Conservation (phyloP, 352 stramenopile genomes). For the Stramenopiles sp. region DNA sequence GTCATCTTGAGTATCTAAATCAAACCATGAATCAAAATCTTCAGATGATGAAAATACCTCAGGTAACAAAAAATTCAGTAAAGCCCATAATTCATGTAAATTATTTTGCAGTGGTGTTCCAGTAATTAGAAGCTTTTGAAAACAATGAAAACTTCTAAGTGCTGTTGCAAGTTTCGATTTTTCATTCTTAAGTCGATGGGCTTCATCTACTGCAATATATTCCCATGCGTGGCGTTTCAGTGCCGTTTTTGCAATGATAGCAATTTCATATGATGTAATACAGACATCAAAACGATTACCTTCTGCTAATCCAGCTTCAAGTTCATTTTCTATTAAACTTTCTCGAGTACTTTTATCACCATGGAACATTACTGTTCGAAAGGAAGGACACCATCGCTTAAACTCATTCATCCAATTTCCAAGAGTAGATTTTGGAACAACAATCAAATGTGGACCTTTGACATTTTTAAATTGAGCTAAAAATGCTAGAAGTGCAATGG, state of each 20-base stretch:
- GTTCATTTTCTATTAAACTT: constrained; percentile 39
- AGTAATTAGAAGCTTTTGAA: constrained; percentile 38
- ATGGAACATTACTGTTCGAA: constrained; percentile 88
- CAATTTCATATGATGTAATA: constrained; percentile 87
- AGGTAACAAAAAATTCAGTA: constrained; percentile 94
- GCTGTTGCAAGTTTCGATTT: constrained; percentile 46
- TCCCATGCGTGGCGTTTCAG: constrained; percentile 76
- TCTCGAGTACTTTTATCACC: constrained; percentile 63
- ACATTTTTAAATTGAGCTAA: constrained; percentile 40
- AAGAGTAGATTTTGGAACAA: constrained; percentile 90
- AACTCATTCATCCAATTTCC: constrained; percentile 94
- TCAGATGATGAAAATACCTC: constrained; percentile 80
- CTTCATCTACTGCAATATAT: constrained; percentile 91
- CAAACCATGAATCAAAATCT: constrained; percentile 97
- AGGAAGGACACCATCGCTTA: constrained; percentile 62
- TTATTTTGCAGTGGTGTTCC: constrained; percentile 84
- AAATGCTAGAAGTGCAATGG: constrained; percentile 86
- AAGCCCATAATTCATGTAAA: constrained; percentile 90
- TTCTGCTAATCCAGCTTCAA: constrained; percentile 27
- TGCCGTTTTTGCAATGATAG: constrained; percentile 52
- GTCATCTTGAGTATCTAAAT: constrained; percentile 57
- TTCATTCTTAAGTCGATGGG: constrained; percentile 92
- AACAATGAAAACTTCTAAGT: constrained; percentile 17
- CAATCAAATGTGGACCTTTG: constrained; percentile 70
- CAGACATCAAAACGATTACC: constrained; percentile 73